These are phyloP conservation scores for Chlorencoelia australis DNA, from an alignment of 2,329 filamentous ascomycete genomes.

Conservation along the genomic window DNA sequence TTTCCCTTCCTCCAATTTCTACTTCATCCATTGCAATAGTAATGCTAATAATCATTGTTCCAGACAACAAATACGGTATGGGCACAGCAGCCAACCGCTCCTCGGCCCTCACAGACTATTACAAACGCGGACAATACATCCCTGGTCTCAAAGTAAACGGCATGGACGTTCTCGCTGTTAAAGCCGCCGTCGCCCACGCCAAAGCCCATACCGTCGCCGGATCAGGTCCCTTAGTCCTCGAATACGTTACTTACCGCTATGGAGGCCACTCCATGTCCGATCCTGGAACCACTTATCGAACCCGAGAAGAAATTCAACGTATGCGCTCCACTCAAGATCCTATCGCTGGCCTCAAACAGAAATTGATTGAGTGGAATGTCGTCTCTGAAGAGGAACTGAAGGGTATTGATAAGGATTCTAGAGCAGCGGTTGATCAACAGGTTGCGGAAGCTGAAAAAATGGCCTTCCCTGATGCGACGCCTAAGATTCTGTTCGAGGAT, in stretches of 20 bases:
- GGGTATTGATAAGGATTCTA: slow-evolving; percentile 87
- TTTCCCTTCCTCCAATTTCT: no score
- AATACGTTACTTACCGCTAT: slow-evolving; percentile 99
- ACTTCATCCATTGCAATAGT: no score
- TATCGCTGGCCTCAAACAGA: slow-evolving; percentile 95
- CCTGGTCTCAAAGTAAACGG: slow-evolving; percentile 98
- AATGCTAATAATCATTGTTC: not conserved
- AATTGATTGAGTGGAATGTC: slow-evolving; percentile 92
- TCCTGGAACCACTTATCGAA: slow-evolving; percentile 97
- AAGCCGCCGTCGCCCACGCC: slow-evolving; percentile 88
- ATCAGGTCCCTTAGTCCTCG: slow-evolving; percentile 90
- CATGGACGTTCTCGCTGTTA: slow-evolving; percentile 97
- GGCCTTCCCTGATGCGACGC: slow-evolving; percentile 65
- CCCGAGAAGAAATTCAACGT: slow-evolving; percentile 97
- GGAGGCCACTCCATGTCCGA: slow-evolving; percentile 99
- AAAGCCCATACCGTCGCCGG: slow-evolving; percentile 76
- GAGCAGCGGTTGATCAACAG: slow-evolving; percentile 76
- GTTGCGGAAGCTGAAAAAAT: slow-evolving; percentile 86
- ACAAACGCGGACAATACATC: slow-evolving; percentile 99
- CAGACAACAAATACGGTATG: slow-evolving; percentile 99
- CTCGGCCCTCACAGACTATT: slow-evolving; percentile 96
- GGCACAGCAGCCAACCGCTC: slow-evolving; percentile 91
- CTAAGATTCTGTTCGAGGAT: slow-evolving; percentile 87
- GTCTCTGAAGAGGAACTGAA: slow-evolving; percentile 93
- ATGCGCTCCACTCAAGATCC: slow-evolving; percentile 99